Base-by-base conservation (phyloP, 1,284 basidiomycete genomes). In the Anthracocystis panici-leucophaei region DNA sequence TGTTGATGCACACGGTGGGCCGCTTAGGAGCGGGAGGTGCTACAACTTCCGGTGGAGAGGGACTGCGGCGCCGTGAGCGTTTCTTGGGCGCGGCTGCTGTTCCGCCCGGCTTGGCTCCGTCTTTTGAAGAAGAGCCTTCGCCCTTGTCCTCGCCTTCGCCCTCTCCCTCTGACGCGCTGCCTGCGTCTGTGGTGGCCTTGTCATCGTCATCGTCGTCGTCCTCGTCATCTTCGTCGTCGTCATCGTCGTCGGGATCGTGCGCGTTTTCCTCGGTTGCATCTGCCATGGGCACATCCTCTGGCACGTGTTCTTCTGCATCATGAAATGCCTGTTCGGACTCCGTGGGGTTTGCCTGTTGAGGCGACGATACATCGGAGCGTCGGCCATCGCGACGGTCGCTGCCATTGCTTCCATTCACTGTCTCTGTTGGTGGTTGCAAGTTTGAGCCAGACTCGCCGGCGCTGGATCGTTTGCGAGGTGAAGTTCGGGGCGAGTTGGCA, bases 131-230 rank as follows among this genome's bases (percentile, higher is more conserved):
- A 16, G 59, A 53, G 1, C 62, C 71, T 41, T 75, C 67, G 12
- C 59, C 65, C 23, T 78, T 74, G 42, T 78, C 65, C 0, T 60
- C 68, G 9, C 59, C 77, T 12, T 48, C 46, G 23, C 48, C 48
- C n/a, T 79, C 80, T 12, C 60, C 75, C 41, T 75, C 77, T 1
- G 73, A 68, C 10, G 69, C 77, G 21, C 73, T 78, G 12, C 69
- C 79, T 14, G 64, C 68, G 23, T 79, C 79, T 5, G 65, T 71
- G 31, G 68, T 68, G 0, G 57, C 63, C 20, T 72, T 72, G 41
- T 68, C 78, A 7, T 74, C 78, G 6, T 63, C 72, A 25, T 68
- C 75, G 0, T 70, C 74, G 6, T 76, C 73, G 16, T 73, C 65
- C 10, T 70, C 78, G 4, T 66, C 75, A 2, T 65, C 58, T 2